phyloP scores from a whole-genome alignment of 176 grass and related monocot genomes.

The Zea mays region DNA sequence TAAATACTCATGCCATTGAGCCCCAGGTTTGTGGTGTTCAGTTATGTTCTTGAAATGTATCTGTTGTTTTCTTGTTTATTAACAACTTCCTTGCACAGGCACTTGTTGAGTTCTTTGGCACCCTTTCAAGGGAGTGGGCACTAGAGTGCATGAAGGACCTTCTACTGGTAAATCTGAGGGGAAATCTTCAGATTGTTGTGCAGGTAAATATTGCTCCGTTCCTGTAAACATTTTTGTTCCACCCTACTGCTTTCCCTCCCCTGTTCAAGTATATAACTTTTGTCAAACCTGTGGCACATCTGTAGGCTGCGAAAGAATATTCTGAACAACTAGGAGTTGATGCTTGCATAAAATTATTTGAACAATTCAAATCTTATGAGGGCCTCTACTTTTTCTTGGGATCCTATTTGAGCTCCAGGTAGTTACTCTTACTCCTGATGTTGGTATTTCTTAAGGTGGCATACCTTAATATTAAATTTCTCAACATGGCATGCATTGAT shows the following conservation, averaged over 20 bases:
- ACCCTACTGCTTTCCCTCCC: too few species aligned
- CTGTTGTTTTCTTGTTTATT: not conserved
- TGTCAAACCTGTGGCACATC: not conserved
- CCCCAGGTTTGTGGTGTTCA: constrained; percentile 71
- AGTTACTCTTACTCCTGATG: constrained; percentile 29
- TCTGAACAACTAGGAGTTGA: constrained; percentile 84
- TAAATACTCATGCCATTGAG: constrained; percentile 87
- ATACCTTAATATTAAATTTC: not conserved
- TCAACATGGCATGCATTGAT: constrained; percentile 3
- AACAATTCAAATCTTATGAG: constrained; percentile 99
- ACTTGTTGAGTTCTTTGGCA: constrained; percentile 98
- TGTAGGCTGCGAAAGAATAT: constrained; percentile 91
- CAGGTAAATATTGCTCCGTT: constrained; percentile 14
- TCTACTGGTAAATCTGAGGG: constrained; percentile 84
- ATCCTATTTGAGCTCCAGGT: constrained; percentile 95
- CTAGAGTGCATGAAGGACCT: constrained; percentile 99
- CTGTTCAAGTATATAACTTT: constrained; percentile 18
- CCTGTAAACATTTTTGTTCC: too few species aligned
- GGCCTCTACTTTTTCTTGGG: constrained; percentile 99
- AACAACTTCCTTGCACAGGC: constrained; percentile 51
- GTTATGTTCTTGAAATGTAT: not conserved
- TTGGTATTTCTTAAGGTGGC: not conserved
- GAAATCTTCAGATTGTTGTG: constrained; percentile 98
- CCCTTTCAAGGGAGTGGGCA: constrained; percentile 90
- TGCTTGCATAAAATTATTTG: constrained; percentile 90